Evolutionary conservation across 495 filamentous ascomycete species (phyloP).

Genomic region (Podospora australis): DNA sequence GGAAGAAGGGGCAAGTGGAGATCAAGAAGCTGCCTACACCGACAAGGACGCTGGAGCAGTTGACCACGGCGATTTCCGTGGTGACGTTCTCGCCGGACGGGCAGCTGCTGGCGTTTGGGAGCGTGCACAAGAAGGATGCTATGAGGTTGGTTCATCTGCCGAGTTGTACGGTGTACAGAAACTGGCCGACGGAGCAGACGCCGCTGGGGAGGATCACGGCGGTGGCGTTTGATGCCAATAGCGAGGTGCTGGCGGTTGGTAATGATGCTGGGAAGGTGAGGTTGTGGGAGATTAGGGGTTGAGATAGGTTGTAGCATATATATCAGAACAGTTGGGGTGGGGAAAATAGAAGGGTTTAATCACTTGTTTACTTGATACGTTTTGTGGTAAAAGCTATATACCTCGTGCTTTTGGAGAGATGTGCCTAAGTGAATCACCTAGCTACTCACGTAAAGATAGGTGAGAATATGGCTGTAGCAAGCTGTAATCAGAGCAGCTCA

Average conservation of each 20-base stretch:
- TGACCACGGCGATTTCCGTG: slow-evolving; percentile 74
- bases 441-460: too few species aligned
- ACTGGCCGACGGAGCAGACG: slow-evolving; percentile 91
- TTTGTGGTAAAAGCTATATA: too few species aligned
- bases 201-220: slow-evolving; percentile 79
- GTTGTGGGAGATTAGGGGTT: slow-evolving; percentile 71
- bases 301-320: not conserved
- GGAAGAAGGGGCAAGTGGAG: slow-evolving; percentile 34
- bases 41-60: slow-evolving; percentile 65
- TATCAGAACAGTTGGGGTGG: not conserved
- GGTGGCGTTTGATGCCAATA: slow-evolving; percentile 66
- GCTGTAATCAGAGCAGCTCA: too few species aligned
- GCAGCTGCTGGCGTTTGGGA: slow-evolving; percentile 79
- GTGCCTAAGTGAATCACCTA: too few species aligned
- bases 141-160: slow-evolving; percentile 85
- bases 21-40: slow-evolving; percentile 64
- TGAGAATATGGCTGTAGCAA: too few species aligned
- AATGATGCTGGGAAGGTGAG: slow-evolving; percentile 82
- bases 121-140: slow-evolving; percentile 79
- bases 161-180: slow-evolving; percentile 85
- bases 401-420: too few species aligned
- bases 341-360: not conserved
- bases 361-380: not conserved
- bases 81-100: slow-evolving; percentile 80
- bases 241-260: slow-evolving; percentile 69